Evolutionary conservation across 2,329 filamentous ascomycete genomes (phyloP).

Genomic region (Ophiostoma populinum): DNA sequence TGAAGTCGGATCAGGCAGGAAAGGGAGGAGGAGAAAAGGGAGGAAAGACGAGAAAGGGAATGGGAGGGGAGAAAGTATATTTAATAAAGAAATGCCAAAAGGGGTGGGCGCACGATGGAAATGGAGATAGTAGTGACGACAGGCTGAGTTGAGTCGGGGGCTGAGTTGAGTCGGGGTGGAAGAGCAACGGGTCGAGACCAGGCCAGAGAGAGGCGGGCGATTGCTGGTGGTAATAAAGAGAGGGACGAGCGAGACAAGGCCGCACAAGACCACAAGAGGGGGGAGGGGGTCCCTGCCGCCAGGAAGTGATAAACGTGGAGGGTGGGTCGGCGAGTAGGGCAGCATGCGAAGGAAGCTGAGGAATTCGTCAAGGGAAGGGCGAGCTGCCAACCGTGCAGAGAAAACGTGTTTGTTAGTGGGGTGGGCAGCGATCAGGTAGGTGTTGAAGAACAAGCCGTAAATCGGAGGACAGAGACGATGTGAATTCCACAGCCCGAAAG

Average conservation of each 20-base stretch:
- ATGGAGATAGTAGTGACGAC: neutral
- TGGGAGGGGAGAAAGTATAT: neutral
- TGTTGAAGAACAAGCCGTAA: no score
- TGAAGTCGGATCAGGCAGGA: no score
- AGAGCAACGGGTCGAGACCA: slow-evolving; percentile 4
- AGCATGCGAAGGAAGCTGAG: slow-evolving; percentile 6
- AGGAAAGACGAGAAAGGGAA: neutral
- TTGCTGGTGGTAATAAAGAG: neutral
- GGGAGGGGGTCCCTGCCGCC: neutral
- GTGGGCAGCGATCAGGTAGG: slow-evolving; percentile 5
- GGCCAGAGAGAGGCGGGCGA: neutral
- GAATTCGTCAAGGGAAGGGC: neutral
- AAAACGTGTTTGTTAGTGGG: slow-evolving; percentile 8
- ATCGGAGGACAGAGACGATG: no score
- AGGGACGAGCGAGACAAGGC: neutral
- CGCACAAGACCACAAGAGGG: no score
- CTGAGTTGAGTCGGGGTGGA: neutral
- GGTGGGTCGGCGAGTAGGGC: slow-evolving; percentile 7
- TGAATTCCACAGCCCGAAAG: no score
- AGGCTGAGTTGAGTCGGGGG: neutral
- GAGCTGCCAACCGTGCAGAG: no score
- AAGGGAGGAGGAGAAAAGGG: neutral
- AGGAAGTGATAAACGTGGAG: slow-evolving; percentile 8
- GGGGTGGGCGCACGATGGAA: slow-evolving; percentile 1
- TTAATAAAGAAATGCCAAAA: neutral